Base-by-base conservation (phyloP, 495 filamentous ascomycete species). In the Cudoniella acicularis region DNA sequence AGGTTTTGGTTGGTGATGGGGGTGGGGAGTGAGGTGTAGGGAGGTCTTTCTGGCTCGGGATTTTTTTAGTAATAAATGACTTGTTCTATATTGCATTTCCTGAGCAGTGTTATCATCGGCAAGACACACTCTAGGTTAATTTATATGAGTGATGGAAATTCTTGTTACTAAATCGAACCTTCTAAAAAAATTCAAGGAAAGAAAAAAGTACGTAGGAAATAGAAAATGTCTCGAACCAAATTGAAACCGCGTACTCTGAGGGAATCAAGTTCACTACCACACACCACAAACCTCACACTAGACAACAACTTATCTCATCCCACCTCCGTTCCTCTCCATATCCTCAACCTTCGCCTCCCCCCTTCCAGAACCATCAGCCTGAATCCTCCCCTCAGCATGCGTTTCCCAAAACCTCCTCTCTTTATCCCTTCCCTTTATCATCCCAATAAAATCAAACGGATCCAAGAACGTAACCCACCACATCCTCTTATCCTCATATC, bases 401-500 rank as follows among this genome's bases (percentile, higher is more conserved):
- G 57, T 61, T 49, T 68, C 65, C 65, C 65, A 68, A 43, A 64
- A 68, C 53, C 25, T 61, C 30, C 56, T 20, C 23, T 59, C 13
- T 65, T 78, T 77, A 27, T 80, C 78, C 56, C 66, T 75, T 4
- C 78, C 76, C 58, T 64, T 75, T 40, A 83, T 64, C 60, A 87
- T 67, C 1, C 86, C 86, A n/a, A 64, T 62, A 8, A 89, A 22
- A 63, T 88, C 84, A 69, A 90, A 87, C 2, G 87, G 87, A 68
- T 90, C 87, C 11, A 90, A 2, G 9, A 89, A 27, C 0, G 85
- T 89, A 2, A 77, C 46, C 26, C 80, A 41, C 45, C 80, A 79
- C 23, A 65, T 68, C 42, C 87, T 69, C 27, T 67, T 56, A 57
- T 90, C 84, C 49, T 80, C 68, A 60, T 82, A 89, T 1, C 86